These are phyloP conservation scores for Acidiella bohemica DNA, from an alignment of 495 filamentous ascomycete genomes.

Conservation along the genomic window DNA sequence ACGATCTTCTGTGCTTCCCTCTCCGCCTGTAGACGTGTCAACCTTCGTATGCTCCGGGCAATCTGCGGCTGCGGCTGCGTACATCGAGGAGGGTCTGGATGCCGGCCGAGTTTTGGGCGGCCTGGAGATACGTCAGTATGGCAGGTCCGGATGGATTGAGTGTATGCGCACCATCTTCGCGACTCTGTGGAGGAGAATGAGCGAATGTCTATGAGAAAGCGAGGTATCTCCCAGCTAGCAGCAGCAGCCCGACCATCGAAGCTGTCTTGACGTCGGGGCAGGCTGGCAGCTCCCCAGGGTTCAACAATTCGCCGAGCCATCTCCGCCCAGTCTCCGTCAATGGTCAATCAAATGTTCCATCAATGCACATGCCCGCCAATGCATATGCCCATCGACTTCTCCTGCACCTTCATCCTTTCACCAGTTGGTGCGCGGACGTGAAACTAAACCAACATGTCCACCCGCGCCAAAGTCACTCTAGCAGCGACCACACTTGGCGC, in stretches of 20 bases:
- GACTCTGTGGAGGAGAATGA: background rate
- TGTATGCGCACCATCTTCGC: slow-evolving; percentile 3
- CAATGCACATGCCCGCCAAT: background rate
- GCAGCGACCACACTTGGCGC: slow-evolving; percentile 63
- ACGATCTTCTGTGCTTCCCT: slow-evolving; percentile 98
- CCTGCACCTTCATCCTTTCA: no score
- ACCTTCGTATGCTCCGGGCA: background rate
- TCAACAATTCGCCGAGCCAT: background rate
- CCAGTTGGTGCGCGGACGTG: no score
- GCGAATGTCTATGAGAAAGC: background rate
- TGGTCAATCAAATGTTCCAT: no score
- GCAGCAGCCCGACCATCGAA: no score
- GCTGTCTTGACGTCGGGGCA: background rate
- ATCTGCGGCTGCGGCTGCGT: slow-evolving; percentile 20
- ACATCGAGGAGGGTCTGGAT: slow-evolving; percentile 99
- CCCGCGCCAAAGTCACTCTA: slow-evolving; percentile 74
- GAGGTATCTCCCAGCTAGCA: background rate
- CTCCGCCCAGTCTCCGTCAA: background rate
- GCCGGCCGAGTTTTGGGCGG: slow-evolving; percentile 93
- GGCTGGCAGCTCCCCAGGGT: background rate
- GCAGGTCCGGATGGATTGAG: no score
- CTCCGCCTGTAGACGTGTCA: slow-evolving; percentile 60
- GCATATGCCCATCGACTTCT: background rate
- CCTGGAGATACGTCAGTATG: no score
- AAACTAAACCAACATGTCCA: slow-evolving; percentile 51